Conservation (phyloP, 2,329 filamentous ascomycete genomes). For the Decorospora gaudefroyi region DNA sequence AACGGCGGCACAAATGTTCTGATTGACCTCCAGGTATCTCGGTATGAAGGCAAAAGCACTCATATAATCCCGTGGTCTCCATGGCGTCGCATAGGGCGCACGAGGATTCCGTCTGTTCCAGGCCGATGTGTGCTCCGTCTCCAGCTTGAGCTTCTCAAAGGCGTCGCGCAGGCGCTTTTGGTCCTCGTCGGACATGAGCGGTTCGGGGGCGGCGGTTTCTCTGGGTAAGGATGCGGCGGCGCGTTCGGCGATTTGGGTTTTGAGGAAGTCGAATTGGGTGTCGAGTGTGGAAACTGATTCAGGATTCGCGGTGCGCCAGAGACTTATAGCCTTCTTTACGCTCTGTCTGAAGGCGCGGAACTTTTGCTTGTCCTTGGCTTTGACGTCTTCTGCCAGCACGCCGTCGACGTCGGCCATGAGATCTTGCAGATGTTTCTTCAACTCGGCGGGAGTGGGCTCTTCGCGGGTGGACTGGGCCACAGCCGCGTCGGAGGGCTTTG, state of each 20-base stretch:
- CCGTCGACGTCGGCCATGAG: conserved; percentile 59
- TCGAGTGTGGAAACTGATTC: conserved; percentile 53
- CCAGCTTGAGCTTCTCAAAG: conserved; percentile 66
- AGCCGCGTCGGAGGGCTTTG: conserved; percentile 2
- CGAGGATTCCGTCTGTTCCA: conserved; percentile 40
- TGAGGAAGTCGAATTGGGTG: conserved; percentile 54
- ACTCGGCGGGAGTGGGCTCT: conserved; percentile 37
- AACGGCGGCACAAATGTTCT: conserved; percentile 92
- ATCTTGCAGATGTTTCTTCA: conserved; percentile 44
- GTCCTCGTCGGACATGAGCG: conserved; percentile 57
- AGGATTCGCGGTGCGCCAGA: conserved; percentile 52
- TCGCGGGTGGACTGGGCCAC: conserved; percentile 18
- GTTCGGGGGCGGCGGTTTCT: conserved; percentile 14
- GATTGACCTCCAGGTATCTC: conserved; percentile 94
- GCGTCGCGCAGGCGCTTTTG: conserved; percentile 60
- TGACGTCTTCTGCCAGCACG: conserved; percentile 63
- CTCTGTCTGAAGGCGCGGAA: conserved; percentile 72
- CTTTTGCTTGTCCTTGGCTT: conserved; percentile 73
- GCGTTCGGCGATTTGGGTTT: conserved; percentile 29
- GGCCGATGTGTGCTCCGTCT: conserved; percentile 74
- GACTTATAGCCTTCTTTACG: conserved; percentile 65
- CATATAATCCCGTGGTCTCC: conserved; percentile 86
- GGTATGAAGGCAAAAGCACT: conserved; percentile 92
- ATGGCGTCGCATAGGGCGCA: conserved; percentile 88
- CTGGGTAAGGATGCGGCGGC: conserved; percentile 9